These are phyloP conservation scores for Cytospora mali DNA, from an alignment of 2,329 filamentous ascomycete genomes.

Conservation along the genomic window DNA sequence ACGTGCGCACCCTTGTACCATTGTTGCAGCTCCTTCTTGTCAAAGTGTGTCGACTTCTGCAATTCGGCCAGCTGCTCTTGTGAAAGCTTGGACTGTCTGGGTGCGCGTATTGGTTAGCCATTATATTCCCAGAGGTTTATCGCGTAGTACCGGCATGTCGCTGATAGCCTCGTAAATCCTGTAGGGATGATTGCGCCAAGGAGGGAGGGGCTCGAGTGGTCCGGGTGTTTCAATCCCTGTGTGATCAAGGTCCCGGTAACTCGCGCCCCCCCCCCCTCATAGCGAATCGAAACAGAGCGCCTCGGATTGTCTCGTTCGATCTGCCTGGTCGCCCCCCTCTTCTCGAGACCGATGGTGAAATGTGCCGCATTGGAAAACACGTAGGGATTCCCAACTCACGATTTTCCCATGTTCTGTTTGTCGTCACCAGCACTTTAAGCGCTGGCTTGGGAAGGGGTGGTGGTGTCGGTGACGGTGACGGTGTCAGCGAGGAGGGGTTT, in stretches of 20 bases:
- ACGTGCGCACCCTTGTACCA: conserved; percentile 90
- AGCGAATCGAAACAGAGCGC: not conserved
- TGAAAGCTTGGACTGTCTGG: conserved; percentile 96
- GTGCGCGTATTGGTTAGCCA: conserved; percentile 21
- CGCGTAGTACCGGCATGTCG: not conserved
- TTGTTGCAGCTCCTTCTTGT: conserved; percentile 99
- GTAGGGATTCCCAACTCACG: conserved; percentile 46
- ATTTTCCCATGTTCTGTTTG: conserved; percentile 51
- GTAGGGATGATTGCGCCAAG: conserved; percentile 2
- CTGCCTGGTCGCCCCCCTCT: not conserved
- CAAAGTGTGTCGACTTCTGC: conserved; percentile 96
- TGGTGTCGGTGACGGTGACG: conserved; percentile 5
- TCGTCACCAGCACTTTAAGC: conserved; percentile 23
- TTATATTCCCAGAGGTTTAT: conserved; percentile 2
- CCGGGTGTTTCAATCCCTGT: conserved; percentile 10
- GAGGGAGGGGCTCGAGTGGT: conserved; percentile 17
- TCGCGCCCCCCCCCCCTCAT: not conserved
- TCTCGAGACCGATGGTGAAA: not conserved
- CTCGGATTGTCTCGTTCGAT: conserved; percentile 19
- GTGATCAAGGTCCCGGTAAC: not conserved
- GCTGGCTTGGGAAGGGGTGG: not conserved
- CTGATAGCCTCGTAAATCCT: not conserved
- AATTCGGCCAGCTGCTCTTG: conserved; percentile 94
- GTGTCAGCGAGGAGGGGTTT: conserved; percentile 8
- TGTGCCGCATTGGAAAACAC: not conserved